Conservation (phyloP, 495 filamentous ascomycete genomes). For the Penicillium canariense region DNA sequence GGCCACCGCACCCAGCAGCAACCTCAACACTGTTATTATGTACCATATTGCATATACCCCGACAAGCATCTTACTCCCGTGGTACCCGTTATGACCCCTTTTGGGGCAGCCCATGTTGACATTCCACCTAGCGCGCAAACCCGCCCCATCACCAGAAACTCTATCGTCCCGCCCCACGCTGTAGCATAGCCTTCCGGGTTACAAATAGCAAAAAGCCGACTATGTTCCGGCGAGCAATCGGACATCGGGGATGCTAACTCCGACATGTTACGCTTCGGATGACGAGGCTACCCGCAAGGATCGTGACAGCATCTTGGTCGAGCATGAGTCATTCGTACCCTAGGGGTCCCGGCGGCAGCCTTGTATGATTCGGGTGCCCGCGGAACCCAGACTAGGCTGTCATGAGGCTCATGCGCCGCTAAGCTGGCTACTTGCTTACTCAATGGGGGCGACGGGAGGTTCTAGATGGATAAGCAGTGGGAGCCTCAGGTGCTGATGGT, state of each 20-base stretch:
- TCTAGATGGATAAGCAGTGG: background rate
- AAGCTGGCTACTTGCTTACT: background rate
- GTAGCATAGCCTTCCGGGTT: background rate
- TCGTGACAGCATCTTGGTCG: background rate
- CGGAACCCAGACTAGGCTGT: background rate
- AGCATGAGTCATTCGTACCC: conserved; percentile 13
- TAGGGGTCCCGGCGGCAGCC: background rate
- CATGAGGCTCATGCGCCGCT: conserved; percentile 1
- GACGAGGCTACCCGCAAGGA: background rate
- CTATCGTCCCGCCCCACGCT: background rate
- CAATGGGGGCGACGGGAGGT: background rate
- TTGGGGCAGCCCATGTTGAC: background rate
- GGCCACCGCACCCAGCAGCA: background rate
- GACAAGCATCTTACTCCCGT: background rate
- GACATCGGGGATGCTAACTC: background rate
- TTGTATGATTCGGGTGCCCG: conserved; percentile 2
- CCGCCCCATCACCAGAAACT: background rate
- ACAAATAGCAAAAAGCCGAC: background rate
- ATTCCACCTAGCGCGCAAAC: background rate
- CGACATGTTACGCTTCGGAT: background rate
- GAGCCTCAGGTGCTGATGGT: conserved; percentile 3
- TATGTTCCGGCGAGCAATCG: background rate
- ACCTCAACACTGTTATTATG: background rate
- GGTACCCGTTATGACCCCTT: background rate
- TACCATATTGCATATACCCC: background rate